These are phyloP conservation scores for Parathielavia hyrcaniae DNA, from an alignment of 495 filamentous ascomycete species.

Conservation along the genomic window DNA sequence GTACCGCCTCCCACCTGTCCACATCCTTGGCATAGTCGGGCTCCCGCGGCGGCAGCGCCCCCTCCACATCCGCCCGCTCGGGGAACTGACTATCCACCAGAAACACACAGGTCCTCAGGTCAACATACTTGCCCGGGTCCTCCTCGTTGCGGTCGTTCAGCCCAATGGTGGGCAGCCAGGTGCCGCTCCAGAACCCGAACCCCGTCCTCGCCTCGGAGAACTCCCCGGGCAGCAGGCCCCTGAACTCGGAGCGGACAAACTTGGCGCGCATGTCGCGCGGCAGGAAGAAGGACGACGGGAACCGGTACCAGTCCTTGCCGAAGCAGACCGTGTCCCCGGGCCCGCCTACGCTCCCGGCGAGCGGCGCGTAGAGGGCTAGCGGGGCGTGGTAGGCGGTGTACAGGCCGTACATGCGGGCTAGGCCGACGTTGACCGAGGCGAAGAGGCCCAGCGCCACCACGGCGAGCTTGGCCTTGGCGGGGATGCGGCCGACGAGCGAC, in stretches of 20 bases:
- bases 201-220: constrained; percentile 64
- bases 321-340: constrained; percentile 72
- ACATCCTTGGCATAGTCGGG: constrained; percentile 66
- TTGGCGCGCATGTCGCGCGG: constrained; percentile 72
- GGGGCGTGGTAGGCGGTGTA: constrained; percentile 82
- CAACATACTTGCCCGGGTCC: constrained; percentile 80
- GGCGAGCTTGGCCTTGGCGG: constrained; percentile 60
- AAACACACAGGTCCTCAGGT: constrained; percentile 69
- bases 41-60: constrained; percentile 51
- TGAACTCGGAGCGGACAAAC: constrained; percentile 85
- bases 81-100: constrained; percentile 84
- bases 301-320: constrained; percentile 98
- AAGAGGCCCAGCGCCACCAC: constrained; percentile 48
- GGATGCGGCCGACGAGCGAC: constrained; percentile 59
- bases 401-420: constrained; percentile 72
- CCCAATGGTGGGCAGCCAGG: constrained; percentile 71
- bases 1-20: constrained; percentile 64
- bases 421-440: constrained; percentile 56
- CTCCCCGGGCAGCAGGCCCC: constrained; percentile 82
- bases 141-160: constrained; percentile 93
- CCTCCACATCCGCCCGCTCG: constrained; percentile 33
- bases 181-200: constrained; percentile 62
- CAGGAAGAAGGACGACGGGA: constrained; percentile 87
- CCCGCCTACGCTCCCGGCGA: constrained; percentile 41
- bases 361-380: constrained; percentile 60